Base-by-base conservation (phyloP, 129 eudicot species). In the Mikania micrantha region DNA sequence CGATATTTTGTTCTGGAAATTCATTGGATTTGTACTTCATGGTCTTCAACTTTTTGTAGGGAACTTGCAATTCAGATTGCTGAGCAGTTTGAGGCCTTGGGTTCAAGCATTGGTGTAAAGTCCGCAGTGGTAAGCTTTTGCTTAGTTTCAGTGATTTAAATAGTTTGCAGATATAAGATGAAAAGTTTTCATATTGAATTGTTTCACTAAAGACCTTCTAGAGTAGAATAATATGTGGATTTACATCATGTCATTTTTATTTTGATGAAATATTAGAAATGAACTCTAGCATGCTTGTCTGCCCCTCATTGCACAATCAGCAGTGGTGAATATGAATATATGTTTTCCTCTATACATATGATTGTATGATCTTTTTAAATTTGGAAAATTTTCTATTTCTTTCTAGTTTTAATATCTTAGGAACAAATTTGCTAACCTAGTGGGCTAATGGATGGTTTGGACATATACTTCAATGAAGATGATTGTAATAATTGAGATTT, bases 1-100 rank as follows among this genome's bases (percentile, higher is more conserved):
- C 42, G 56, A 44, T 7, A 32, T 41, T 7, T 41, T 40, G 41
- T 47, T 50, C 53, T 4, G 11, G 2, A 27, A 36, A 40, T 71
- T 12, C 2, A 16, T 40, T 12, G 15, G 32, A 20, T 44, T 34
- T 40, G n/a, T 21, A 29, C 34, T 44, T 17, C 2, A 4, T 41
- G 45, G 47, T 35, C 5, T 12, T 40, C 27, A 19, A 39, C 16
- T 40, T 10, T 57, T 84, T 81, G 3, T 42, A 84, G 85, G 76
- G 98, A 92, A 58, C 95, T 92, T 32, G 96, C 98, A 3, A 86
- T 92, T 64, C 98, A 92, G 75, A 92, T 92, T 78, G 81, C 91
- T 28, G 95, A 92, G 29, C 98, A 92, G 73, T 88, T 92, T 63
- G 89, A 84, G 69, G 98, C 98, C 6, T 66, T 92, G 78, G 98